A percentile compares a stretch with the other conserved stretches of the same genome.
These are phyloP conservation scores for Kurtzmaniella fragi DNA, from an alignment of 805 yeast genomes.

Conservation along the genomic window DNA sequence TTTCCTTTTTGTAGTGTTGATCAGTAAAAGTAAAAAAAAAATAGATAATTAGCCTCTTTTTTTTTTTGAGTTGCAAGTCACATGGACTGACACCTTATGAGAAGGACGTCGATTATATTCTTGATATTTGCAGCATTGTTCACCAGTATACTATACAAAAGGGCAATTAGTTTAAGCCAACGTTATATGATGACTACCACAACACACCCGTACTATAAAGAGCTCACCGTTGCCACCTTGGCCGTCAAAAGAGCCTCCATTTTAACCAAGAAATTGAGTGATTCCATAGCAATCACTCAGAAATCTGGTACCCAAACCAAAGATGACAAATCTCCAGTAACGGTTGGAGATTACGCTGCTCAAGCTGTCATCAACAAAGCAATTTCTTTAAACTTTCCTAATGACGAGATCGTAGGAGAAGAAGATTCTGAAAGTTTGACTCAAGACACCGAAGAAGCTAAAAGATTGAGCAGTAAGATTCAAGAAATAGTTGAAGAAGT, in stretches of 20 bases:
- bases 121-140: neutral
- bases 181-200: neutral
- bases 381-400: constrained; percentile 71
- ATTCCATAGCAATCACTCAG: constrained; percentile 43
- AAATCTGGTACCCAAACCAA: constrained; percentile 64
- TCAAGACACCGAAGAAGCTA: constrained; percentile 33
- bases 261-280: constrained; percentile 63
- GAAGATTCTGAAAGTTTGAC: constrained; percentile 75
- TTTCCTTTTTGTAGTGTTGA: no score
- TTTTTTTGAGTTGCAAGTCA: neutral
- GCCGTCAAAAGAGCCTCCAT: constrained; percentile 87
- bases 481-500: constrained; percentile 53
- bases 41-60: no score
- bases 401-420: constrained; percentile 88
- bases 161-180: neutral
- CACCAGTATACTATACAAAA: neutral
- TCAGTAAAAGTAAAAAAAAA: no score
- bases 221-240: constrained; percentile 73
- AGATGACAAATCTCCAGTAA: constrained; percentile 89
- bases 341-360: constrained; percentile 93
- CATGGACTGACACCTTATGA: neutral
- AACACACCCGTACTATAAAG: constrained; percentile 49
- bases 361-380: constrained; percentile 91
- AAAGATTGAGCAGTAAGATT: constrained; percentile 48
- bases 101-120: neutral